These are phyloP conservation scores for Thraustochytrium striatum DNA, from an alignment of 352 stramenopile species.

Conservation along the genomic window DNA sequence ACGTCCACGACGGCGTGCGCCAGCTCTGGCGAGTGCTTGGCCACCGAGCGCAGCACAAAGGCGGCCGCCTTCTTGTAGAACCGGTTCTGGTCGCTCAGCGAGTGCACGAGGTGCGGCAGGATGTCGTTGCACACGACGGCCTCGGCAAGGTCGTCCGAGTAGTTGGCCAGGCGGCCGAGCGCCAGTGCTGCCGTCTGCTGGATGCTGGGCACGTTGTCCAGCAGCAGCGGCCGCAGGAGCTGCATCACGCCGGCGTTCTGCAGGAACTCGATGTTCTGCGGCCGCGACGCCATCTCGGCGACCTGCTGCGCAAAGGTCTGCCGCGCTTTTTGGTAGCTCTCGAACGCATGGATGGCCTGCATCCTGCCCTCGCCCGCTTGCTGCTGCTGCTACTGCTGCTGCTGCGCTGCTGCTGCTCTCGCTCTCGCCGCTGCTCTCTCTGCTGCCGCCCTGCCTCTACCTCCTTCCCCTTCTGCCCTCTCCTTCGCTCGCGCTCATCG, in stretches of 20 bases:
- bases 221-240: slow-evolving; percentile 79
- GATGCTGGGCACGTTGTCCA: slow-evolving; percentile 91
- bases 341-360: slow-evolving; percentile 63
- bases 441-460: no score
- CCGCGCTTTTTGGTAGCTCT: slow-evolving; percentile 88
- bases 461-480: no score
- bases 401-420: no score
- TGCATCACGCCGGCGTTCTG: slow-evolving; percentile 92
- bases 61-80: slow-evolving; percentile 92
- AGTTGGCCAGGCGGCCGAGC: slow-evolving; percentile 85
- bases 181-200: slow-evolving; percentile 87
- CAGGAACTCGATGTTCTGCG: slow-evolving; percentile 93
- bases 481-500: no score
- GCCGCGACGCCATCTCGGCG: slow-evolving; percentile 82
- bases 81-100: slow-evolving; percentile 61
- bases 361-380: slow-evolving; percentile 10
- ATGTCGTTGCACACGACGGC: slow-evolving; percentile 90
- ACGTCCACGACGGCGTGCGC: slow-evolving; percentile 88
- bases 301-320: slow-evolving; percentile 89
- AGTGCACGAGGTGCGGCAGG: slow-evolving; percentile 91
- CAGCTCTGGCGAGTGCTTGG: slow-evolving; percentile 88
- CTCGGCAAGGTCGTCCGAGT: slow-evolving; percentile 87
- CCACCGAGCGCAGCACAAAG: slow-evolving; percentile 85
- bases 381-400: no score
- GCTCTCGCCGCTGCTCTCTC: no score